Base-by-base conservation (phyloP, 1,139 yeast genomes). In the Torulaspora pretoriensis region DNA sequence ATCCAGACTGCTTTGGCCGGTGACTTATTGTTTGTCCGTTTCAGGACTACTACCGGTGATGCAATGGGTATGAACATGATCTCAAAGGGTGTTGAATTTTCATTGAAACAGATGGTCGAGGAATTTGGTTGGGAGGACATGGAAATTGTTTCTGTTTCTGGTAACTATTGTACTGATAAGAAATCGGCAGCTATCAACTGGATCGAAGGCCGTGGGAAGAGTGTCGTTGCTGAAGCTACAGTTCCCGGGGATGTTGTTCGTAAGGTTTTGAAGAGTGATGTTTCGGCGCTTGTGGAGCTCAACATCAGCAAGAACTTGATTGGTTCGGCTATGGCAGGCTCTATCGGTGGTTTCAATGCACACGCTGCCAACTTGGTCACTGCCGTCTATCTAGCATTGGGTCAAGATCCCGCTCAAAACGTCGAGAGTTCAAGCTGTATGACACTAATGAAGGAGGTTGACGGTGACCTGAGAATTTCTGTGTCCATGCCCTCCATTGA, bases 51-150 rank as follows among this genome's bases (percentile, higher is more conserved):
- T 34, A 92, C 99, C 28, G 99, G 99, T 68, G 99, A 92, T 72
- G 98, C 98, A 14, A 92, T 92, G 99, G 99, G 98, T 55, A 92
- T 92, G 99, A 92, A 92, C 65, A 94, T 92, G 99, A 94, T 92
- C 54, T 92, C 98, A 26, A 92, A 92, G 69, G 99, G 98, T 67
- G 97, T 88, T 42, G 99, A 94, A 67, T 75, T 73, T 65, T 79
- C 96, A 2, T 77, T 92, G 62, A 81, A 81, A 55, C 80, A 76
- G 64, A 89, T 92, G 96, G 80, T 77, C 40, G 88, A 84, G 60
- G 89, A 83, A 59, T 83, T 84, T 64, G 97, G 97, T 2, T 92
- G 92, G 80, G 81, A 78, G 12, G 98, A 92, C 69, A 92, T 92
- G 99, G 80, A 78, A 51, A 78, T 94, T 46, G 81, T 92, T 45